Evolutionary conservation across 2,329 filamentous ascomycete species (phyloP).

Genomic region (Hysterium pulicare): DNA sequence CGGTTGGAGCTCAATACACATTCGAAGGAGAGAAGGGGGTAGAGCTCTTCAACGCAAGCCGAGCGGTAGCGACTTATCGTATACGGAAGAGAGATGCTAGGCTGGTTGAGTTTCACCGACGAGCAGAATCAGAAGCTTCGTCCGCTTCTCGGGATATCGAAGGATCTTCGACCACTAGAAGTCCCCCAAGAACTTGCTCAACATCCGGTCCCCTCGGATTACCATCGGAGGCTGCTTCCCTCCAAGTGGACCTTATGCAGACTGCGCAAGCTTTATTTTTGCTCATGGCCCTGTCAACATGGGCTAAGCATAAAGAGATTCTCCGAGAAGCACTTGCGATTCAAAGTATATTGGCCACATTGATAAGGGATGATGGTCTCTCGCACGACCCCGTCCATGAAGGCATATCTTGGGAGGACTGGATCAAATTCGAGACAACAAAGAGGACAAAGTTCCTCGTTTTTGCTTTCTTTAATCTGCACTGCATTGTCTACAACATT

Average conservation of each 20-base stretch:
- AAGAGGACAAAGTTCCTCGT: constrained; percentile 56
- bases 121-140: constrained; percentile 18
- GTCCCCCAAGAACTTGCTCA: constrained; percentile 16
- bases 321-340: constrained; percentile 56
- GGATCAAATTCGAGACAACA: constrained; percentile 52
- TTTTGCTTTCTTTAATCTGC: constrained; percentile 58
- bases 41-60: constrained; percentile 56
- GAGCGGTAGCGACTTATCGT: constrained; percentile 52
- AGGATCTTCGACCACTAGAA: constrained; percentile 10
- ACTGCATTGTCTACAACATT: constrained; percentile 61
- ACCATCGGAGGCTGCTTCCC: constrained; percentile 20
- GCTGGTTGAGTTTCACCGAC: constrained; percentile 29
- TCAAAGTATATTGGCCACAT: constrained; percentile 54
- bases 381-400: constrained; percentile 53
- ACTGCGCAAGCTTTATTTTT: constrained; percentile 63
- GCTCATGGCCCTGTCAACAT: constrained; percentile 59
- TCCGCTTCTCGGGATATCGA: constrained; percentile 15
- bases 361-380: constrained; percentile 54
- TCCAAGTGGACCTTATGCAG: constrained; percentile 51
- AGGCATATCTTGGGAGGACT: constrained; percentile 54
- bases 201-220: constrained; percentile 24
- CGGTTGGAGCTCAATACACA: constrained; percentile 64
- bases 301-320: constrained; percentile 57
- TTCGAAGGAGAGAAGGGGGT: constrained; percentile 52
- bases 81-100: constrained; percentile 50